Base-by-base conservation (phyloP, 2,329 filamentous ascomycete genomes). In the Lecanosticta acicola region DNA sequence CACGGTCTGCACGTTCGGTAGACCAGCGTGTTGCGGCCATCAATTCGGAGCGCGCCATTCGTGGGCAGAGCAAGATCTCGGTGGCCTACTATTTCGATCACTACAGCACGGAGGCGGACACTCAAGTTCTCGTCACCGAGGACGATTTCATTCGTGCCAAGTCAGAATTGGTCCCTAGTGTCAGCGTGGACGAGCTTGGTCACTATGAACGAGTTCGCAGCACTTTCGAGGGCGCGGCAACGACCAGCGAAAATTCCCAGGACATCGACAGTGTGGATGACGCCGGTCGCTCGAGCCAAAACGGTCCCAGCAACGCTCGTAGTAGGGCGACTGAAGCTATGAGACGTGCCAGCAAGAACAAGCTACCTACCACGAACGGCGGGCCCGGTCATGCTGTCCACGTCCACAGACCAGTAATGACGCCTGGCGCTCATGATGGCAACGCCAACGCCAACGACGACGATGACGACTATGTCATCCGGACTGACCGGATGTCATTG, bases 11-110 rank as follows among this genome's bases (percentile, higher is more conserved):
- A 2, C 78, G 81, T 1, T 75, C 80, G 1, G 90, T 97, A 2
- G 93, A 98, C 64, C 75, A 79, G 41, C 93, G 93, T 66, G 85
- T 98, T 55, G 77, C 78, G 17, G 73, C 76, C 3, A 73, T 94
- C 65, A 87, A 87, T 59, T 65, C 70, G 2, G 67, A 65, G 2
- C 51, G 59, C 42, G 48, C 60, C 42, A 37, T 50, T 2, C 47
- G 51, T 4, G 56, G 56, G 8, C 56, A 60, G 40, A 48, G 39
- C 45, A 55, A 58, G 41, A 78, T 96, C 53, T 86, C 85, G 1
- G 94, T 91, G 1, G 91, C 90, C 0, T 90, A 93, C 68, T 98
- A 90, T 71, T 98, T 98, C 65, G 93, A 98, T 63, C 91, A 97
- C 68, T 75, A 87, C 55, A 89, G 91, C 11, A 87, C 80, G 0